These are phyloP conservation scores for Coemansia sp. DNA, from an alignment of 192 early-diverging fungal genomes.

Conservation along the genomic window DNA sequence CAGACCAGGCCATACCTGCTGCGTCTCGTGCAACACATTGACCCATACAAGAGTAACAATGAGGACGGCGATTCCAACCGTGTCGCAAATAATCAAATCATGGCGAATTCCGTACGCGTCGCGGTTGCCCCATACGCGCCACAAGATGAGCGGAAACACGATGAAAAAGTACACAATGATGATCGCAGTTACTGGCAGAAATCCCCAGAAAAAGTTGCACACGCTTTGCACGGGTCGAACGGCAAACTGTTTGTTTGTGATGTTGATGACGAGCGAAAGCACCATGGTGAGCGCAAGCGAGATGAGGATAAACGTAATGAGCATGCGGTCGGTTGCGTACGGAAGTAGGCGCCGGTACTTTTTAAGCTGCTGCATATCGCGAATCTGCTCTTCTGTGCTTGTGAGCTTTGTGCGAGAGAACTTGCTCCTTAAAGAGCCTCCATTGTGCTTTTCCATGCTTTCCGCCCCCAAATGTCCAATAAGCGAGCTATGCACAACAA, in stretches of 20 bases:
- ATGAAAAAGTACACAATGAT: constrained; percentile 47
- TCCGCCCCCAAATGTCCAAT: background rate
- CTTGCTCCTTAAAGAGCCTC: background rate
- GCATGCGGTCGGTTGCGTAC: constrained; percentile 25
- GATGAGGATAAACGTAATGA: constrained; percentile 17
- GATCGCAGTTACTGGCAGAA: constrained; percentile 19
- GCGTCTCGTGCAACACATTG: constrained; percentile 14
- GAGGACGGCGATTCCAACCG: constrained; percentile 45
- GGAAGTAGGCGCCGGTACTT: constrained; percentile 27
- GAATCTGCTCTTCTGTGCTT: constrained; percentile 4
- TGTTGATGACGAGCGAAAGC: constrained; percentile 23
- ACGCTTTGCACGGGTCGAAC: constrained; percentile 15
- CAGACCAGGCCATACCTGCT: constrained; percentile 34
- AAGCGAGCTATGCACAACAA: background rate
- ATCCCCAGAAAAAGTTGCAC: constrained; percentile 31
- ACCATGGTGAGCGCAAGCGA: background rate
- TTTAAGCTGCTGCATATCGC: constrained; percentile 17
- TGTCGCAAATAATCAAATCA: constrained; percentile 57
- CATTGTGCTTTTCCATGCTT: too few species aligned
- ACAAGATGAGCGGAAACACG: constrained; percentile 54
- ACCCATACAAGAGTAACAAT: constrained; percentile 48
- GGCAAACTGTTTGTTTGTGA: constrained; percentile 32
- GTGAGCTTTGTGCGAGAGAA: background rate
- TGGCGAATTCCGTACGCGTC: constrained; percentile 62
- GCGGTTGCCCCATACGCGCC: constrained; percentile 45